Evolutionary conservation across 2,329 filamentous ascomycete genomes (phyloP).

Genomic region (Aaosphaeria arxii): DNA sequence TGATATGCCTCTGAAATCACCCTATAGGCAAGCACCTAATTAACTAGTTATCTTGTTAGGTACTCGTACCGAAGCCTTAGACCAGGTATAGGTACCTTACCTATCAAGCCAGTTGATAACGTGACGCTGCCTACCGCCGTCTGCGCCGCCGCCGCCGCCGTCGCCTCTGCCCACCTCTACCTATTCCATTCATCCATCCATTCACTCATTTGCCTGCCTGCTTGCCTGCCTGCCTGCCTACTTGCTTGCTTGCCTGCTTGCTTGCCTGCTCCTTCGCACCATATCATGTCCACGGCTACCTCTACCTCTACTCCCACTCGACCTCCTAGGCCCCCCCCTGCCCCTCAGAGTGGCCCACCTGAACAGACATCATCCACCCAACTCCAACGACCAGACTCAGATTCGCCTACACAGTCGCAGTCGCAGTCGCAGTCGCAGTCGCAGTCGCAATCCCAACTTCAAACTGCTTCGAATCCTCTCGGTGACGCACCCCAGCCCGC

Average conservation of each 20-base stretch:
- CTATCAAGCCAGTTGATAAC: slow-evolving; percentile 5
- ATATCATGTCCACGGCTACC: slow-evolving; percentile 21
- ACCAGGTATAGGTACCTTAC: no score
- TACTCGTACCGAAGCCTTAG: no score
- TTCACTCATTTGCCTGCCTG: no score
- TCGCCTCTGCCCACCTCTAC: no score
- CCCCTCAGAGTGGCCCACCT: slow-evolving; percentile 23
- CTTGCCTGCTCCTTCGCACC: no score
- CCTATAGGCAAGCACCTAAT: no score
- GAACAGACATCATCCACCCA: slow-evolving; percentile 18
- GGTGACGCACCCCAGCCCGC: background rate
- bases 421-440: background rate
- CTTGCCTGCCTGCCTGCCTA: no score
- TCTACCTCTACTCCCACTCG: slow-evolving; percentile 18
- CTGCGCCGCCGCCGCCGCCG: slow-evolving; percentile 1
- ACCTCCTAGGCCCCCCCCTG: slow-evolving; percentile 9
- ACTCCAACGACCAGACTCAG: slow-evolving; percentile 10
- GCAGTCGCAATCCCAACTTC: background rate
- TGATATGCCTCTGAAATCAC: no score
- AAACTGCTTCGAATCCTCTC: no score
- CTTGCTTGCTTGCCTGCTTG: no score
- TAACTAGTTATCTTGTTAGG: no score
- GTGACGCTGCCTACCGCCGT: slow-evolving; percentile 20
- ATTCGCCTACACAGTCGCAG: slow-evolving; percentile 11
- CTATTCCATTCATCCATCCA: no score